Base-by-base conservation (phyloP, 768 basidiomycete genomes). In the Mycena crocata region DNA sequence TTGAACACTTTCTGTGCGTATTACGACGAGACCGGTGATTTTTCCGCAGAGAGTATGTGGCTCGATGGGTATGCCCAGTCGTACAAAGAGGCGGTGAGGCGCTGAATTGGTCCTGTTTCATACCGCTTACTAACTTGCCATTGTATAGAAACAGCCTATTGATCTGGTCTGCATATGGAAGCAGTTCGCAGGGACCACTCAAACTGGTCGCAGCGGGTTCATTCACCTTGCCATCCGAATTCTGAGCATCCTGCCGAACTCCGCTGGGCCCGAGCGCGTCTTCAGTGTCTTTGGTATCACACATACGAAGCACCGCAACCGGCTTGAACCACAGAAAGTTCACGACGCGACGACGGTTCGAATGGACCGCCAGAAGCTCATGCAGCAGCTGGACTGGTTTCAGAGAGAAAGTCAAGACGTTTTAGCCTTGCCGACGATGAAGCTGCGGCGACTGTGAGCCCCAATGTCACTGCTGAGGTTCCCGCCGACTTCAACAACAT, bases 251-350 rank as follows among this genome's bases (percentile, higher is more conserved):
- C 35, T 64, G 2, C 54, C 55, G 3, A 63, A 63, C 26, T 63
- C 52, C 3, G 62, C 42, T 17, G 62, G 28, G 14, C 42, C 62
- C 2, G 62, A 63, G 21, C 62, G 62, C 32, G 55, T 31, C 12
- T 63, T 63, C 52, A 63, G 62, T 32, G 24, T 50, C 1, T 61
- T 42, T n/a, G 52, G 52, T 9, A n/a, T 54, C 35, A 37, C 52
- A 0, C 67, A 72, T 2, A 76, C 72, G 0, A 74, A 75, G 58
- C 67, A 64, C 12, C 71, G 72, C 28, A 68, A 68, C 35, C 63
- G 70, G 7, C 54, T 72, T 6, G 40, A 66, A 15, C 44, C 46
- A 13, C 28, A 56, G 19, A 69, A 64, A 44, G 68, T 64, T 10
- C 71, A 67, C 54, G 64, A 72, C 5, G 40, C 50, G 24, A 63